Conservation (phyloP, 768 basidiomycete genomes). For the Trametes villosa region DNA sequence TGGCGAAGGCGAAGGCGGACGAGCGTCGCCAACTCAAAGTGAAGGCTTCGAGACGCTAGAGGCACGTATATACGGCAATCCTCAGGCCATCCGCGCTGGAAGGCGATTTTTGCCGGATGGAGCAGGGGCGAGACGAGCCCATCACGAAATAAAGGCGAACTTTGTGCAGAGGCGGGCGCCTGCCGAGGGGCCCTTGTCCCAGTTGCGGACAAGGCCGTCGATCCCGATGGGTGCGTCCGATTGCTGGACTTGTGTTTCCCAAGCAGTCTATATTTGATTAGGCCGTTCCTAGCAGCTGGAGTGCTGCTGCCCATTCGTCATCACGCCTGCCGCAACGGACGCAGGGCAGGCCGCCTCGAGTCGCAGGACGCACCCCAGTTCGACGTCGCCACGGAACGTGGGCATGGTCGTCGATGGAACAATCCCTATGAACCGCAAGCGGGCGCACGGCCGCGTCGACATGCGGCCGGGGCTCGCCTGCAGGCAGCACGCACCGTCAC, state of each 20-base stretch:
- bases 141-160: conserved; percentile 7
- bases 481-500: neutral
- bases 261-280: conserved; percentile 13
- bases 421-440: neutral
- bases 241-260: conserved; percentile 15
- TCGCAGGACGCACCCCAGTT: conserved; percentile 17
- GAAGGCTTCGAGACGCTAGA: conserved; percentile 18
- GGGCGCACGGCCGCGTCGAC: neutral
- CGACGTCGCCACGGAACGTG: conserved; percentile 19
- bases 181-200: conserved; percentile 4
- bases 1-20: no score
- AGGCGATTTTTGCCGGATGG: conserved; percentile 7
- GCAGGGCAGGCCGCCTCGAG: conserved; percentile 4
- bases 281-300: neutral
- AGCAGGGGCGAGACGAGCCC: conserved; percentile 8
- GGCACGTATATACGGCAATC: conserved; percentile 12
- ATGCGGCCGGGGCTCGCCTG: conserved; percentile 11
- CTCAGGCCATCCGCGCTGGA: conserved; percentile 4
- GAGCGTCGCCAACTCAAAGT: conserved; percentile 17
- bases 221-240: conserved; percentile 8
- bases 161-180: conserved; percentile 9
- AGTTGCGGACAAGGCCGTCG: conserved; percentile 19
- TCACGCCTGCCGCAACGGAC: conserved; percentile 9
- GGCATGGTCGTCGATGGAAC: conserved; percentile 6
- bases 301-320: conserved; percentile 16